A percentile compares a stretch with the other conserved stretches of the same genome.
Evolutionary conservation across 306 rosid genomes (phyloP).

Genomic region (Styphnolobium japonicum): DNA sequence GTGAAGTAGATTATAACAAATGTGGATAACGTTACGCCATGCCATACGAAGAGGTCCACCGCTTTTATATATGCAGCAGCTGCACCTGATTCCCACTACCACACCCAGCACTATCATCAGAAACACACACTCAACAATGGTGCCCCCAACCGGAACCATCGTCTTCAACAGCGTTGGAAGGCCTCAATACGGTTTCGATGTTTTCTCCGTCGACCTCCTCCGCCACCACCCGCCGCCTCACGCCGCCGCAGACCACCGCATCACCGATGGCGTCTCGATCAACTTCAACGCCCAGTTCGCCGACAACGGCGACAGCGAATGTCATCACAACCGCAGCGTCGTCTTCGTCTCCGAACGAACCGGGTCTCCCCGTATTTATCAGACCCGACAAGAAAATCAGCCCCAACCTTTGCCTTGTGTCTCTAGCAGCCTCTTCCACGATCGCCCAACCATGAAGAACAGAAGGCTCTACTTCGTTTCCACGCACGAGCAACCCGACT

Average conservation of each 20-base stretch:
- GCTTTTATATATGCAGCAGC: background rate
- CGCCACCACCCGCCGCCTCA: background rate
- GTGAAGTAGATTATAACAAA: background rate
- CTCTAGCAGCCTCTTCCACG: slow-evolving; percentile 52
- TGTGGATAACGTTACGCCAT: slow-evolving; percentile 17
- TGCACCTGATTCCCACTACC: background rate
- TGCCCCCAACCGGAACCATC: slow-evolving; percentile 51
- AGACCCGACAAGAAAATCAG: slow-evolving; percentile 32
- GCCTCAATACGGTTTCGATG: slow-evolving; percentile 68
- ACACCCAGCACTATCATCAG: background rate
- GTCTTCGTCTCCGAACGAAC: slow-evolving; percentile 74
- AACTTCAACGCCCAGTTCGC: slow-evolving; percentile 78
- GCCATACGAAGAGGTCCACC: background rate
- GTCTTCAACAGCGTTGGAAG: slow-evolving; percentile 63
- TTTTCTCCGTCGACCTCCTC: slow-evolving; percentile 47
- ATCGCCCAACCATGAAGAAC: slow-evolving; percentile 58
- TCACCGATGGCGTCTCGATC: slow-evolving; percentile 71
- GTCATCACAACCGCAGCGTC: slow-evolving; percentile 16
- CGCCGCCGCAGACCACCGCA: slow-evolving; percentile 38
- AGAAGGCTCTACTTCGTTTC: slow-evolving; percentile 61
- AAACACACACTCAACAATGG: slow-evolving; percentile 17
- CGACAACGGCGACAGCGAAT: background rate
- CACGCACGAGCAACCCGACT: slow-evolving; percentile 47
- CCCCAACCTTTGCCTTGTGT: slow-evolving; percentile 33
- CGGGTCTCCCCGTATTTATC: slow-evolving; percentile 50